Percentiles rank a stretch among this genome's conserved stretches.
These are phyloP conservation scores for Massarina eburnea DNA, from an alignment of 2,329 filamentous ascomycete genomes.

Conservation along the genomic window DNA sequence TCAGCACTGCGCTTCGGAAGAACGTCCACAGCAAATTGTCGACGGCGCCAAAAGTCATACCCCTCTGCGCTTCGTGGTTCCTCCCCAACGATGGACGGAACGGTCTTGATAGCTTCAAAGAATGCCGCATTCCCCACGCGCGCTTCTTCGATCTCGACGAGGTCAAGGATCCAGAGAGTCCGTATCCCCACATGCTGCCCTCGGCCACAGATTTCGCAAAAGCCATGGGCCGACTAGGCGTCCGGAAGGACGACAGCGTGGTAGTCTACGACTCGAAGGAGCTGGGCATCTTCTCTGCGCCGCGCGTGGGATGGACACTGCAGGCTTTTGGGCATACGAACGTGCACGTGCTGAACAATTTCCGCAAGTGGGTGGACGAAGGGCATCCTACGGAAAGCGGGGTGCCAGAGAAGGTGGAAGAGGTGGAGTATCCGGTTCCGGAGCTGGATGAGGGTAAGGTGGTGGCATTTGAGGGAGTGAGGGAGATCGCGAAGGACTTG, in stretches of 20 bases:
- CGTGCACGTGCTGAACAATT: slow-evolving; percentile 94
- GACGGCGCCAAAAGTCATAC: slow-evolving; percentile 79
- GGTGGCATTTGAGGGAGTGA: slow-evolving; percentile 79
- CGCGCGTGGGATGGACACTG: slow-evolving; percentile 91
- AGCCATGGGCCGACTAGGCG: slow-evolving; percentile 86
- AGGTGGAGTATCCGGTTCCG: slow-evolving; percentile 47
- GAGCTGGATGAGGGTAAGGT: slow-evolving; percentile 62
- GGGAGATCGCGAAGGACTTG: slow-evolving; percentile 71
- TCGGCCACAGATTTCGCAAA: slow-evolving; percentile 76
- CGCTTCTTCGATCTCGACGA: slow-evolving; percentile 97
- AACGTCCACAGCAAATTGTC: slow-evolving; percentile 79
- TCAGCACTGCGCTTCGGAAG: slow-evolving; percentile 77
- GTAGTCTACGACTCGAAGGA: slow-evolving; percentile 95
- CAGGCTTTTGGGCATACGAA: slow-evolving; percentile 84
- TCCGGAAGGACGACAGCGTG: slow-evolving; percentile 81
- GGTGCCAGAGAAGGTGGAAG: slow-evolving; percentile 54
- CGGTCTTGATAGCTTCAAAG: slow-evolving; percentile 77
- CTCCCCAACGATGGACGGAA: slow-evolving; percentile 86
- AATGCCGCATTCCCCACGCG: slow-evolving; percentile 81
- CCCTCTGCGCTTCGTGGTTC: slow-evolving; percentile 94
- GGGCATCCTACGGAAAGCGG: slow-evolving; percentile 83
- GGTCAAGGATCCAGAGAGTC: slow-evolving; percentile 81
- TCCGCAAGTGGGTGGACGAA: slow-evolving; percentile 86
- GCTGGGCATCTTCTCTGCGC: slow-evolving; percentile 90
- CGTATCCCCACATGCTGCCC: slow-evolving; percentile 96